phyloP scores from a whole-genome alignment of 306 rosid species.

The Alnus glutinosa region DNA sequence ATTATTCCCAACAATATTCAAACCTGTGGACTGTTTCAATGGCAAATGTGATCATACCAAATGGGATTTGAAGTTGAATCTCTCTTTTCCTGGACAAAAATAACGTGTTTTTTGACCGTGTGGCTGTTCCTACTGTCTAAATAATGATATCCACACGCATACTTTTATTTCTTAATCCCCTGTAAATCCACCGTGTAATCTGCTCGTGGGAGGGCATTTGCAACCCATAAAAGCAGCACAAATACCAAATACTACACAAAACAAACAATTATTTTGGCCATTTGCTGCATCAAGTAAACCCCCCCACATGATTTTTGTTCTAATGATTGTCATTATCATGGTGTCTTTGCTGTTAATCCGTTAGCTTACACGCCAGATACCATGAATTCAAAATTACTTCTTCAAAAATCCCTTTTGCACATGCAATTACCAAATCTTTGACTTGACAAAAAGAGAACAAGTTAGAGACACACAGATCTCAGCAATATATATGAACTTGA shows the following conservation, averaged over 20 bases:
- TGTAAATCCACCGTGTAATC: not conserved
- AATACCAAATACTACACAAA: not conserved
- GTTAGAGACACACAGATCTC: conserved; percentile 16
- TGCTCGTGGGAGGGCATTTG: not conserved
- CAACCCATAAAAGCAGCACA: not conserved
- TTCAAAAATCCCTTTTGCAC: conserved; percentile 29
- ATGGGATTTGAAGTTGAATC: too few species aligned
- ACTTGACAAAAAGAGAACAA: conserved; percentile 18
- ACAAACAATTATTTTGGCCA: not conserved
- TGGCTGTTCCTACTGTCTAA: too few species aligned
- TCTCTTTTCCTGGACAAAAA: too few species aligned
- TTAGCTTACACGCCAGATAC: conserved; percentile 2
- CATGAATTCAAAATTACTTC: conserved; percentile 8
- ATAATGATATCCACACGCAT: not conserved
- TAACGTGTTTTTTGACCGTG: too few species aligned
- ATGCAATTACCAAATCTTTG: conserved; percentile 29
- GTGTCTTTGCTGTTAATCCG: conserved; percentile 16
- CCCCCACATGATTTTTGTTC: conserved; percentile 33
- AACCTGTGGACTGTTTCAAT: not conserved
- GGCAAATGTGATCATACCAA: not conserved
- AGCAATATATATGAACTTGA: conserved; percentile 2
- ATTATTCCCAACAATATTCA: not conserved
- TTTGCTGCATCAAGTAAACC: not conserved
- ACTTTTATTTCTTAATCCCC: too few species aligned
- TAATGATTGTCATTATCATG: conserved; percentile 24